Evolutionary conservation across 2,329 filamentous ascomycete genomes (phyloP).

Genomic region (Bipolaris victoriae): DNA sequence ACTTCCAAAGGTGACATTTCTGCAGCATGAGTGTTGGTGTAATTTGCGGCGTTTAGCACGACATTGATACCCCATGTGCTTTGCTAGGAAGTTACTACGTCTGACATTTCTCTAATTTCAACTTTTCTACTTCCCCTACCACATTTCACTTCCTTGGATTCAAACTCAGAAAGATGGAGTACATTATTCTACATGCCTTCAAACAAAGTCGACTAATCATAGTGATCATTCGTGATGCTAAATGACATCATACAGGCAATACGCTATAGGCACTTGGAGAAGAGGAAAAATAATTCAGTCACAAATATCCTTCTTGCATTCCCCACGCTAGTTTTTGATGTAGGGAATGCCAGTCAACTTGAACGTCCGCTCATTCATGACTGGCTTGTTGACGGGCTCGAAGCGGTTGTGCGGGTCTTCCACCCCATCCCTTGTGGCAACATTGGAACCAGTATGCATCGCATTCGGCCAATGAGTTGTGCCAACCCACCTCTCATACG

Average conservation of each 20-base stretch:
- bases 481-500: slow-evolving; percentile 15
- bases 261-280: too few species aligned
- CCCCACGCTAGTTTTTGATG: slow-evolving; percentile 12
- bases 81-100: slow-evolving; percentile 12
- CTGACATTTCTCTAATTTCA: not conserved
- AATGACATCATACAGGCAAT: too few species aligned
- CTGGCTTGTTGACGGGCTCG: slow-evolving; percentile 50
- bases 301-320: not conserved
- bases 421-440: slow-evolving; percentile 40
- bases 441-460: slow-evolving; percentile 40
- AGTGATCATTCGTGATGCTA: too few species aligned
- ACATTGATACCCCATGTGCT: slow-evolving; percentile 12
- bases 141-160: too few species aligned
- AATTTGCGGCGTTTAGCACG: not conserved
- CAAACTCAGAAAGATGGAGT: not conserved
- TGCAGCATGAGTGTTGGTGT: not conserved
- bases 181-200: too few species aligned
- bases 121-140: not conserved
- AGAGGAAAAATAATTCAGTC: not conserved
- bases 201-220: too few species aligned
- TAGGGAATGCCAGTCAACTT: slow-evolving; percentile 59
- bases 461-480: slow-evolving; percentile 49
- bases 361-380: slow-evolving; percentile 52
- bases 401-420: slow-evolving; percentile 46
- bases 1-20: slow-evolving; percentile 20